Percentiles rank a stretch among this genome's conserved stretches.
phyloP scores from a whole-genome alignment of 1,284 basidiomycete species.

The Somion occarium region DNA sequence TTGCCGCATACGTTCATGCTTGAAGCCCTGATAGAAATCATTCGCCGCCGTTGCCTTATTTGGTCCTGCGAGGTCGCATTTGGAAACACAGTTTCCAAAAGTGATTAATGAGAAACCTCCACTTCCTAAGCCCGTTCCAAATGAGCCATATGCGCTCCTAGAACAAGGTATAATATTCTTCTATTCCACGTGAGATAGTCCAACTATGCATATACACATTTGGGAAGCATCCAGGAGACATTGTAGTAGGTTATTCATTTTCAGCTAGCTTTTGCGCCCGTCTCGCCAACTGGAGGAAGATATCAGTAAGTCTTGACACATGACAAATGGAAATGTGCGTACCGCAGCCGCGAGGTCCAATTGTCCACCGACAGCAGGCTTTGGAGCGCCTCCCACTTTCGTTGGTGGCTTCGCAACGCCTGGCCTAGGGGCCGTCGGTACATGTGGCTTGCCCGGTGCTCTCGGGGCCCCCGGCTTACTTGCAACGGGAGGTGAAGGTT shows the following conservation, averaged over 20 bases:
- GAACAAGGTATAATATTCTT: neutral
- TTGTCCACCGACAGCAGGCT: slow-evolving; percentile 51
- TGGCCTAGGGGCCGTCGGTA: slow-evolving; percentile 54
- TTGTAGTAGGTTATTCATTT: slow-evolving; percentile 20
- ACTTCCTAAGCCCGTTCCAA: no score
- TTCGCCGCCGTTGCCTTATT: no score
- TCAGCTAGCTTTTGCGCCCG: slow-evolving; percentile 62
- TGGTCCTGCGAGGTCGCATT: no score
- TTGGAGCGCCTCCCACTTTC: slow-evolving; percentile 28
- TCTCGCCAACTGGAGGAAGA: slow-evolving; percentile 51
- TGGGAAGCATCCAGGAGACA: no score
- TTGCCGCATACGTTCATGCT: no score
- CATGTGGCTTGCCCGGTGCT: slow-evolving; percentile 48
- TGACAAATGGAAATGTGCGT: slow-evolving; percentile 28
- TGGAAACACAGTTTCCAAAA: no score
- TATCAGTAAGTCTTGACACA: no score
- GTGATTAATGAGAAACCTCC: no score
- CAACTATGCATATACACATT: no score
- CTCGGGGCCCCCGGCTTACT: slow-evolving; percentile 32
- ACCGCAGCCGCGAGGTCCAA: slow-evolving; percentile 80
- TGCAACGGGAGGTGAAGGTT: slow-evolving; percentile 32
- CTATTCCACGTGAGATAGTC: neutral
- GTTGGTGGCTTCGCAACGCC: slow-evolving; percentile 18
- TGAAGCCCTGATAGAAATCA: no score
- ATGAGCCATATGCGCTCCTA: neutral